Base-by-base conservation (phyloP, 495 filamentous ascomycete genomes). In the Clohesyomyces aquaticus region DNA sequence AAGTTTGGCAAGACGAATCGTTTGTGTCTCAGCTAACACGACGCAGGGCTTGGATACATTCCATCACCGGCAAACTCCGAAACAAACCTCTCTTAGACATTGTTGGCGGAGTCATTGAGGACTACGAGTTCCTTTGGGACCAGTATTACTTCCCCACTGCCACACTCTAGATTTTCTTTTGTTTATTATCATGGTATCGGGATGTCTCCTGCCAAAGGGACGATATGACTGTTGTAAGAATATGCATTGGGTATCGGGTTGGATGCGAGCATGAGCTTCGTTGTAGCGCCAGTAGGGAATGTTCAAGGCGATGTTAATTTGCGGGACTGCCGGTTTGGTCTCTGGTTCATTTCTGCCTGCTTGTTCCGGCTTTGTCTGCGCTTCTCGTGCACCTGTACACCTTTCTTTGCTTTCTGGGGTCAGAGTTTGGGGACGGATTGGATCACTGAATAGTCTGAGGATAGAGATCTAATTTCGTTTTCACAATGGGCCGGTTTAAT, bases 111-210 rank as follows among this genome's bases (percentile, higher is more conserved):
- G 83, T 98, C 22, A 70, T 98, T 57, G 93, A 96, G 73, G 95
- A 98, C 72, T 98, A 98, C 69, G 90, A 95, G 72, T 97, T 94
- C 71, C 80, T 98, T 16, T 98, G 94, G 94, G 93, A 97, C 77
- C 90, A 96, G 54, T 98, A 96, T 71, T 93, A 98, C 76, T 98
- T 98, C 75, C 82, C 86, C 11, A 89, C 87, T 11, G 83, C 87
- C 23, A 90, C 87, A 0, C 68, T 89, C 61, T 91, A 75, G 73
- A 21, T 45, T 55, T 29, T 66, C 56, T 45, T 51, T 53, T 66
- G 25, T 60, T 9, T 51, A 23, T 42, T 19, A 41, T 28, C 46
- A n/a, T 14, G 38, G 14, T 42, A 22, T 26, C 16, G 54, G 21
- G 26, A 27, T 10, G 29, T 8, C 16, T 23, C 3, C 21, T 51